phyloP scores from a whole-genome alignment of 1,284 basidiomycete species.

The Malassezia arunalokei region DNA sequence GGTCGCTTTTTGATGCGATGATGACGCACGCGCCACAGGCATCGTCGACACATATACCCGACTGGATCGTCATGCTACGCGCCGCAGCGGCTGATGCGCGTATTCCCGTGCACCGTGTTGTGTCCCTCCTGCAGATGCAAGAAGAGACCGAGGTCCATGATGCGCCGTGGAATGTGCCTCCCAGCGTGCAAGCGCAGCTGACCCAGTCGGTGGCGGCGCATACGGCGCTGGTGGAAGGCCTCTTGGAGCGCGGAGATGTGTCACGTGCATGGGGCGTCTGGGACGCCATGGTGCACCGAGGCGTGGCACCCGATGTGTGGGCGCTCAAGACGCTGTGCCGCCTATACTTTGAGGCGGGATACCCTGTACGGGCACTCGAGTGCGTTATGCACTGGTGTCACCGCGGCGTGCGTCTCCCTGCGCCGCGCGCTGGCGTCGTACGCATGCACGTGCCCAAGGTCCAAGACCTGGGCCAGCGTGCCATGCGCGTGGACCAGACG shows the following conservation, averaged over 20 bases:
- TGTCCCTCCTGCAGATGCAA: constrained; percentile 7
- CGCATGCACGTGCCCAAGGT: not conserved
- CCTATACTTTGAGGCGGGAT: constrained; percentile 4
- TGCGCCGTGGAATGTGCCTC: constrained; percentile 6
- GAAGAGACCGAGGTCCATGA: not conserved
- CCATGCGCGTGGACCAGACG: not conserved
- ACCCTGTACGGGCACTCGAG: constrained; percentile 6
- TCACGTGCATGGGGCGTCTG: constrained; percentile 8
- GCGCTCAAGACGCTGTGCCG: constrained; percentile 11
- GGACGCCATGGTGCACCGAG: constrained; percentile 10
- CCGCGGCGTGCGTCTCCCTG: not conserved
- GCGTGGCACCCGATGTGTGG: constrained; percentile 11
- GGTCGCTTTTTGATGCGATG: constrained; percentile 13
- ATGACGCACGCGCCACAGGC: not conserved
- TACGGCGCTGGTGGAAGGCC: constrained; percentile 8
- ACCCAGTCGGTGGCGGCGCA: constrained; percentile 6
- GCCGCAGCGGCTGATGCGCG: constrained; percentile 10
- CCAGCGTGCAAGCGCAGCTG: not conserved
- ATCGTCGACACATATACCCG: not conserved
- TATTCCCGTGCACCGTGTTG: constrained; percentile 5
- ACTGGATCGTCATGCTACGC: constrained; percentile 17
- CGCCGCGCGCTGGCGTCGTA: not conserved
- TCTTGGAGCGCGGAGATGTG: constrained; percentile 7
- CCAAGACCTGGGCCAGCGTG: not conserved
- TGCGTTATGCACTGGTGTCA: constrained; percentile 9